Evolutionary conservation across 345 rosid species (phyloP).

Genomic region (Brassica cretica): DNA sequence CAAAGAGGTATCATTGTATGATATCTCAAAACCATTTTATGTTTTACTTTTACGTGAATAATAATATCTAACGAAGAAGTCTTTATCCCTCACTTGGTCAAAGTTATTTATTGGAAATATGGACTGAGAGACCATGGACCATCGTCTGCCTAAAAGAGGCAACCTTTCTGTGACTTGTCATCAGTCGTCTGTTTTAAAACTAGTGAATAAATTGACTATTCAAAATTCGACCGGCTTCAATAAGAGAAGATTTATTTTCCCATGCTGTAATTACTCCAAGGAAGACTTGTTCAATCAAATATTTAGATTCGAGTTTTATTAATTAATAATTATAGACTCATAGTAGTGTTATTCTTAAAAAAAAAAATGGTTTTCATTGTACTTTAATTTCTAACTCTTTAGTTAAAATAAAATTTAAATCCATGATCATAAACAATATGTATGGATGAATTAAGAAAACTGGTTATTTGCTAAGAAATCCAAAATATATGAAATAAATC

Average conservation of each 20-base stretch:
- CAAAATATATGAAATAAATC: not conserved
- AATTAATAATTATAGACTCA: no score
- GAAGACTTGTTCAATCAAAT: not conserved
- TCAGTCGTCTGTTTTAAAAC: not conserved
- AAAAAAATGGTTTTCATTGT: not conserved
- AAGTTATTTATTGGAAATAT: conserved; percentile 12
- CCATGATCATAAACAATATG: not conserved
- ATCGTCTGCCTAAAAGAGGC: not conserved
- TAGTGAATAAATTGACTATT: not conserved
- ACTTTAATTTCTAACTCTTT: not conserved
- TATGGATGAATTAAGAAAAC: not conserved
- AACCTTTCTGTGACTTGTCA: not conserved
- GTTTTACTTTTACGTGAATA: not conserved
- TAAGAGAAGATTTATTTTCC: not conserved
- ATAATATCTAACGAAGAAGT: not conserved
- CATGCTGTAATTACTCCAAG: not conserved
- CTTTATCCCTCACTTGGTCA: conserved; percentile 1
- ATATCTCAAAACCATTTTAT: not conserved
- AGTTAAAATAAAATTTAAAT: not conserved
- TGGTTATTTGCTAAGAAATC: not conserved
- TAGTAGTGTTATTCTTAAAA: not conserved
- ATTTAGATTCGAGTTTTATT: not conserved
- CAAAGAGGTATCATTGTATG: conserved; percentile 2
- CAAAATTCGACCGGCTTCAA: not conserved
- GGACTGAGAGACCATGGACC: not conserved